Base-by-base conservation (phyloP, 2,329 filamentous ascomycete species). In the Exophiala xenobiotica region DNA sequence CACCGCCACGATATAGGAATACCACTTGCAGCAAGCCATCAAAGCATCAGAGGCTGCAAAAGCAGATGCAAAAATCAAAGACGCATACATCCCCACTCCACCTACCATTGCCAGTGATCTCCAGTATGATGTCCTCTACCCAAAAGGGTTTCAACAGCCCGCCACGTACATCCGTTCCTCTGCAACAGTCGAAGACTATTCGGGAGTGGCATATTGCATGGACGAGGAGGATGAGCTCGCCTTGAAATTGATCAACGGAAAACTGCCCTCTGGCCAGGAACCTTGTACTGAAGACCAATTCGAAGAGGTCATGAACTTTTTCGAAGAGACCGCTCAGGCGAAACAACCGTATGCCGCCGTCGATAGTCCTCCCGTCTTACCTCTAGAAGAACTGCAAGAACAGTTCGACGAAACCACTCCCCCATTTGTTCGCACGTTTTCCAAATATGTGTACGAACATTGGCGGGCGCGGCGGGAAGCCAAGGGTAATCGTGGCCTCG, bases 141-240 rank as follows among this genome's bases (percentile, higher is more conserved):
- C 86, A 43, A 83, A 81, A 59, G 76, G 78, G 51, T 96, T 92
- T 72, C 81, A 85, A 64, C 87, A 95, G 70, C 90, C 93, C 46
- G 84, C 86, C 56, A 93, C 91, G 56, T 97, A 97, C 72, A 96
- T 99, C 68, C 90, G 92, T 60, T 97, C 95, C 74, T 97, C 93
- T 59, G 92, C 95, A 61, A 99, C 93, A 2, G 92, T 99, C 56
- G 93, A 99, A 73, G 93, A 99, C 72, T 95, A 87, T 64, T 86
- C 90, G 65, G 88, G 88, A 64, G 88, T 86, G 67, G 82, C 86
- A 63, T 99, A 99, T 83, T 90, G 95, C 73, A 92, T 97, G 87
- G 91, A 85, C 22, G 85, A 86, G 60, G 90, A 95, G 65, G 93
- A 99, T 73, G 87, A 90, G 68, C 82, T 79, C 49, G 96, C 89